Conservation (phyloP, 192 early-diverging fungal species). For the Backusella liffmaniae region DNA sequence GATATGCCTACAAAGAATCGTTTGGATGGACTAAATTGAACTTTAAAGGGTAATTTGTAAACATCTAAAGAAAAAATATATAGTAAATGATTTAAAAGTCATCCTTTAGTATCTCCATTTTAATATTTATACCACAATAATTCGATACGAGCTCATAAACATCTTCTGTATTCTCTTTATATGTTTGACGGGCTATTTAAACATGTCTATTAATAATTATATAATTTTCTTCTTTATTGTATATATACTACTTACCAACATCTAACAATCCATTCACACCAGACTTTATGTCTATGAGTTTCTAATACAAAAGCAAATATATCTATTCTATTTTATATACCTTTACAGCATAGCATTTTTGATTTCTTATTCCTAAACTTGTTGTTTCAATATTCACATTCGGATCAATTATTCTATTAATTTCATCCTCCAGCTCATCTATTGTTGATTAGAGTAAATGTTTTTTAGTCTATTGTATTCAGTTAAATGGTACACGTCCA, state of each 20-base stretch:
- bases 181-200: slow-evolving; percentile 64
- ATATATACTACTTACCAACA: slow-evolving; percentile 54
- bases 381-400: slow-evolving; percentile 70
- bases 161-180: slow-evolving; percentile 72
- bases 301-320: not conserved
- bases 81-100: not conserved
- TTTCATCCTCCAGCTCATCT: slow-evolving; percentile 33
- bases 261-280: slow-evolving; percentile 85
- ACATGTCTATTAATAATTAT: not conserved
- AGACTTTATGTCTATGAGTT: slow-evolving; percentile 37
- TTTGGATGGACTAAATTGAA: slow-evolving; percentile 56
- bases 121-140: slow-evolving; percentile 39
- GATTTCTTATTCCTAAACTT: slow-evolving; percentile 74
- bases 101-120: not conserved
- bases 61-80: slow-evolving; percentile 39
- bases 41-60: slow-evolving; percentile 60
- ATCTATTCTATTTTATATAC: slow-evolving; percentile 9
- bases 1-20: slow-evolving; percentile 63
- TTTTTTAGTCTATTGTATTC: not conserved
- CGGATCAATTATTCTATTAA: slow-evolving; percentile 69
- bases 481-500: not conserved
- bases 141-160: slow-evolving; percentile 59
- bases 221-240: not conserved
- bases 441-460: slow-evolving; percentile 24
- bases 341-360: slow-evolving; percentile 86